These are phyloP conservation scores for Choanephora cucurbitarum DNA, from an alignment of 371 early-diverging fungal genomes.

Conservation along the genomic window DNA sequence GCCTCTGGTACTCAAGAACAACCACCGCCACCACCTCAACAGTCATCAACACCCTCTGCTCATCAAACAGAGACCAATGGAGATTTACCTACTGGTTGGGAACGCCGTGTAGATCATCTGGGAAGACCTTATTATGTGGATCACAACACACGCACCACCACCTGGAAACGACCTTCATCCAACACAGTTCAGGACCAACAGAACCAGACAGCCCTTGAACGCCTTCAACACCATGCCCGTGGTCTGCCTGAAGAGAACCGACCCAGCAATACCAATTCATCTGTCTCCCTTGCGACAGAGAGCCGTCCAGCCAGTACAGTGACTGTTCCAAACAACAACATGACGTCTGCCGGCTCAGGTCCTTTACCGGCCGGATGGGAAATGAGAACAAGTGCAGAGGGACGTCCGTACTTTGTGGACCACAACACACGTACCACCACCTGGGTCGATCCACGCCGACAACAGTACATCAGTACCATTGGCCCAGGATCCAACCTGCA, in stretches of 20 bases:
- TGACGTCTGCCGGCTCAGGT: slow-evolving; percentile 74
- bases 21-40: slow-evolving; percentile 10
- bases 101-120: slow-evolving; percentile 69
- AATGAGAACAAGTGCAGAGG: slow-evolving; percentile 86
- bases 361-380: slow-evolving; percentile 96
- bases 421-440: slow-evolving; percentile 97
- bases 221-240: slow-evolving; percentile 78
- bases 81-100: slow-evolving; percentile 59
- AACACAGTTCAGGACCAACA: slow-evolving; percentile 57
- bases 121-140: slow-evolving; percentile 76
- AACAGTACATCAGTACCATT: slow-evolving; percentile 63
- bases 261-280: slow-evolving; percentile 16
- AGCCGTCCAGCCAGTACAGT: slow-evolving; percentile 15
- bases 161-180: slow-evolving; percentile 71
- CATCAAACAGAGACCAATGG: slow-evolving; percentile 2
- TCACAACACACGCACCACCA: slow-evolving; percentile 70
- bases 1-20: slow-evolving; percentile 19
- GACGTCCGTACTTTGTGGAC: slow-evolving; percentile 97
- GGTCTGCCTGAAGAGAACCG: slow-evolving; percentile 72
- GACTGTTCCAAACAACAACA: slow-evolving; percentile 50
- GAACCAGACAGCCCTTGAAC: slow-evolving; percentile 70
- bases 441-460: slow-evolving; percentile 91
- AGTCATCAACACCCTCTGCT: slow-evolving; percentile 1
- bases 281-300: slow-evolving; percentile 7
- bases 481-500: slow-evolving; percentile 58